Evolutionary conservation across 2,329 filamentous ascomycete genomes (phyloP).

Genomic region (Clonostachys rosea): DNA sequence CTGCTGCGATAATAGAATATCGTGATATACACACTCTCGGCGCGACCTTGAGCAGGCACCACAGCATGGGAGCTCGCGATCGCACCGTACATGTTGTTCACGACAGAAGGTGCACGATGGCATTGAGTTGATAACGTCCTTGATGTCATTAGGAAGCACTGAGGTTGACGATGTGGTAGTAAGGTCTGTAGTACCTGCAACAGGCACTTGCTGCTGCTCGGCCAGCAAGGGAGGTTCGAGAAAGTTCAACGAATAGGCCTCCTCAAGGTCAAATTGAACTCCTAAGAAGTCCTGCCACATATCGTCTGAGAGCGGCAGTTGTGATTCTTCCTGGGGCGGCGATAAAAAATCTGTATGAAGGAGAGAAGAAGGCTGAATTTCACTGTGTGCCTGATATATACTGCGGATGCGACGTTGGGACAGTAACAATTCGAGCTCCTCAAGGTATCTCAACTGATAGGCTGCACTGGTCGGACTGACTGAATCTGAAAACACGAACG

Average conservation of each 20-base stretch:
- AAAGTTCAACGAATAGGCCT: not conserved
- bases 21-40: not conserved
- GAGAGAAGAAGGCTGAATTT: not conserved
- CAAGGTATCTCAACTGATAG: slow-evolving; percentile 6
- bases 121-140: slow-evolving; percentile 1
- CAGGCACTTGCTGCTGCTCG: not conserved
- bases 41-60: not conserved
- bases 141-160: not conserved
- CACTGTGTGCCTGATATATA: slow-evolving; percentile 5
- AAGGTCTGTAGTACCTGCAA: no score
- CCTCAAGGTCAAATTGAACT: slow-evolving; percentile 2
- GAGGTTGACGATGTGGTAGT: no score
- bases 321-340: no score
- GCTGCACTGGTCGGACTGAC: slow-evolving; percentile 2
- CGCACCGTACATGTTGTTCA: slow-evolving; percentile 6
- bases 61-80: slow-evolving; percentile 5
- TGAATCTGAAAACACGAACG: slow-evolving; percentile 4
- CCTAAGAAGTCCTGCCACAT: slow-evolving; percentile 6
- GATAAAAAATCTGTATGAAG: not conserved
- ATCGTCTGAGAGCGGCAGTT: slow-evolving; percentile 2
- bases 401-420: slow-evolving; percentile 9
- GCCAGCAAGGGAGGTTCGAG: not conserved
- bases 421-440: slow-evolving; percentile 7
- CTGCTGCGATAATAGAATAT: not conserved
- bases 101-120: slow-evolving; percentile 7